Conservation (phyloP, 495 filamentous ascomycete genomes). For the Rhypophila decipiens region DNA sequence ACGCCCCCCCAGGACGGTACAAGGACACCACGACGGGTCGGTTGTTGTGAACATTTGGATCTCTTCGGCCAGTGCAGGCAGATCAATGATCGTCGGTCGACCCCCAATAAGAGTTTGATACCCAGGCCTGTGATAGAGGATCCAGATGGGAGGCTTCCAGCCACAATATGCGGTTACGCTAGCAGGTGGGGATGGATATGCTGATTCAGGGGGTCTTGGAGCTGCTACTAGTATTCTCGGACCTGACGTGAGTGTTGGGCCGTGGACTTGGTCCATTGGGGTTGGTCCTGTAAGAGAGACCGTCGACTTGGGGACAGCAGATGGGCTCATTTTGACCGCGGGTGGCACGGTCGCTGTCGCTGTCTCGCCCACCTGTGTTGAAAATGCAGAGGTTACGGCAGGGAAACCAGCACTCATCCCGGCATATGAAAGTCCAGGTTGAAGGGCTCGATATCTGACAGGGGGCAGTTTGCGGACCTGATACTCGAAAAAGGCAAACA, state of each 20-base stretch:
- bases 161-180: background rate
- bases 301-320: background rate
- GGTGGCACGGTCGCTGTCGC: background rate
- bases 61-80: too few relatives aligned
- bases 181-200: background rate
- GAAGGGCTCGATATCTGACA: background rate
- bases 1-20: background rate
- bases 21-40: constrained; percentile 2
- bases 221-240: background rate
- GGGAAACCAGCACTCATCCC: background rate
- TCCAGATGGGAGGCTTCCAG: background rate
- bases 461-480: constrained; percentile 1
- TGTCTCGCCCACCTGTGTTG: too few relatives aligned
- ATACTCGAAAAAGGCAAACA: constrained; percentile 2
- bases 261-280: background rate
- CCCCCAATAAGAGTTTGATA: background rate
- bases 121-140: background rate
- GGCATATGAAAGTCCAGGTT: background rate
- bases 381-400: too few relatives aligned
- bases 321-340: background rate
- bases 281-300: background rate
- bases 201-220: background rate
- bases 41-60: background rate
- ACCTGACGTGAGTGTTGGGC: background rate
- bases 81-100: too few relatives aligned